A percentile compares a stretch with the other conserved stretches of the same genome.
These are phyloP conservation scores for Aspergillus brunneoviolaceus DNA, from an alignment of 2,329 filamentous ascomycete genomes.

Conservation along the genomic window DNA sequence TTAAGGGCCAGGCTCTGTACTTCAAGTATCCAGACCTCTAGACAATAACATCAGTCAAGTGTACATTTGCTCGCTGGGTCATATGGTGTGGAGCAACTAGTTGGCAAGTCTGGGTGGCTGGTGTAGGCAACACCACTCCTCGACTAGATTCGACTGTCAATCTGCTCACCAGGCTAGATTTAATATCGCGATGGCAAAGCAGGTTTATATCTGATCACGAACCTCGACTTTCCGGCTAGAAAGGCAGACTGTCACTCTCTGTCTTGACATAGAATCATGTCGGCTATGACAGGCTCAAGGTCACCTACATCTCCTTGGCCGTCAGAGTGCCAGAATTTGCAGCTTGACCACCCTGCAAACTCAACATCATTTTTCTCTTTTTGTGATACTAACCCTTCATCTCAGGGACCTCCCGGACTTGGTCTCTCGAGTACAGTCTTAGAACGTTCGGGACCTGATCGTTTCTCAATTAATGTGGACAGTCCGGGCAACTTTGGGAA, in stretches of 20 bases:
- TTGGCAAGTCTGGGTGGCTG: conserved; percentile 1
- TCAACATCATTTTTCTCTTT: conserved; percentile 22
- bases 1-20: too few relatives aligned
- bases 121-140: not conserved
- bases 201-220: conserved; percentile 11
- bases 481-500: conserved; percentile 59
- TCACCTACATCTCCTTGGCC: conserved; percentile 37
- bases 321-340: conserved; percentile 24
- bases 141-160: not conserved
- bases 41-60: not conserved
- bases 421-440: conserved; percentile 16
- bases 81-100: not conserved
- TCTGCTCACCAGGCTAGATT: not conserved
- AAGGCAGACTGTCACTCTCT: conserved; percentile 1
- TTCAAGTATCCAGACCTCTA: not conserved
- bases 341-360: conserved; percentile 21
- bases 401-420: conserved; percentile 20
- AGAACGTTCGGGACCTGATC: conserved; percentile 68
- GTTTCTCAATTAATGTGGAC: conserved; percentile 76
- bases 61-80: not conserved
- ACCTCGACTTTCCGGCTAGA: conserved; percentile 6
- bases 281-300: conserved; percentile 34
- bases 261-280: conserved; percentile 19
- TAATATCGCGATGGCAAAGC: conserved; percentile 19
- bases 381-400: conserved; percentile 21